Percentiles rank a stretch among this genome's conserved stretches.
These are phyloP conservation scores for Luffa acutangula DNA, from an alignment of 306 rosid species.

Conservation along the genomic window DNA sequence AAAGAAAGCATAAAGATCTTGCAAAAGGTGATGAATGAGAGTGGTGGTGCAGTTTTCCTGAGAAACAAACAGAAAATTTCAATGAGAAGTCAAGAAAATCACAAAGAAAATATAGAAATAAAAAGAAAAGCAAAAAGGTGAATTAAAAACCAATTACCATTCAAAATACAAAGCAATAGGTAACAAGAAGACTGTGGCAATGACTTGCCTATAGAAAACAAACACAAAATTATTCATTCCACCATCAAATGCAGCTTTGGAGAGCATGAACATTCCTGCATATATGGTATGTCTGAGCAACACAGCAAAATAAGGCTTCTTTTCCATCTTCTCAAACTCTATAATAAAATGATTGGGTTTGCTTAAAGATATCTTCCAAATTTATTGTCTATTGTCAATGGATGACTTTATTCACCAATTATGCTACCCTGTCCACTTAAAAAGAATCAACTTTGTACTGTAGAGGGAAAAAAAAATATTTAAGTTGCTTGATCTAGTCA, in stretches of 20 bases:
- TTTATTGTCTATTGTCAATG: too few relatives aligned
- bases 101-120: neutral
- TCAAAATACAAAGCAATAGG: conserved; percentile 52
- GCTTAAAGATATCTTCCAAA: too few relatives aligned
- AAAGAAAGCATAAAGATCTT: conserved; percentile 54
- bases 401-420: too few relatives aligned
- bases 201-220: conserved; percentile 59
- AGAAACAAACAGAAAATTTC: neutral
- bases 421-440: too few relatives aligned
- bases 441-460: too few relatives aligned
- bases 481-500: too few relatives aligned
- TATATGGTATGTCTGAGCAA: conserved; percentile 20
- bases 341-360: too few relatives aligned
- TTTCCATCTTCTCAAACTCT: neutral
- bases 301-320: neutral
- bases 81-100: neutral
- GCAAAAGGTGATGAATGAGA: conserved; percentile 47
- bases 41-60: conserved; percentile 62
- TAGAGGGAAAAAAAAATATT: too few relatives aligned
- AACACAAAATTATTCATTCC: conserved; percentile 75
- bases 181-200: conserved; percentile 36
- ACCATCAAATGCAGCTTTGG: conserved; percentile 41
- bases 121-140: neutral
- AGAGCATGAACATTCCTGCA: conserved; percentile 28
- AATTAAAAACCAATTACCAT: conserved; percentile 18